A percentile compares a stretch with the other conserved stretches of the same genome.
Evolutionary conservation across 768 basidiomycete genomes (phyloP).

Genomic region (Pilatotrama ljubarskyi): DNA sequence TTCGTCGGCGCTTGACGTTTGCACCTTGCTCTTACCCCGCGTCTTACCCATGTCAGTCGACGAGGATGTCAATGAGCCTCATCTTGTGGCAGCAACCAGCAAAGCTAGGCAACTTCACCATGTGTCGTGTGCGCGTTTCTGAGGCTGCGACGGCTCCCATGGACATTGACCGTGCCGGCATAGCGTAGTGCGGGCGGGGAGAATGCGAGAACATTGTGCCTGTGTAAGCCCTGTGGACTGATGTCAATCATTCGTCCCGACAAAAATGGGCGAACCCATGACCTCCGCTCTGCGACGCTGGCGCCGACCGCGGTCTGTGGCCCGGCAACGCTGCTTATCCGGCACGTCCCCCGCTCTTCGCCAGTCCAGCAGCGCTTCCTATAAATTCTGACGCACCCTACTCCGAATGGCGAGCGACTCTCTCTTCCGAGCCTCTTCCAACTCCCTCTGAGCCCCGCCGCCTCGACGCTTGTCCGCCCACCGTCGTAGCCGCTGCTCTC

Average conservation of each 20-base stretch:
- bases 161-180: background rate
- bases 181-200: background rate
- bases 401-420: background rate
- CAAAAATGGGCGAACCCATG: constrained; percentile 3
- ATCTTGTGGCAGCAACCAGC: background rate
- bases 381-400: background rate
- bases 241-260: constrained; percentile 8
- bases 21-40: background rate
- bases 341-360: background rate
- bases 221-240: background rate
- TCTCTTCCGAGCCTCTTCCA: no score
- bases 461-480: background rate
- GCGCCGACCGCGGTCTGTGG: background rate
- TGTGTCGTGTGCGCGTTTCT: background rate
- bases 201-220: constrained; percentile 7
- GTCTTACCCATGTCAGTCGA: background rate
- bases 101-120: background rate
- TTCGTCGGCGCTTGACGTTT: background rate
- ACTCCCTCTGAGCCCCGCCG: no score
- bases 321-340: constrained; percentile 11
- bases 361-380: background rate
- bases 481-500: background rate
- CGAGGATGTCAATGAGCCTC: background rate
- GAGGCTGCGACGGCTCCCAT: background rate
- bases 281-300: background rate